Evolutionary conservation across 2,329 filamentous ascomycete species (phyloP).

Genomic region (Gliomastix tumulicola): DNA sequence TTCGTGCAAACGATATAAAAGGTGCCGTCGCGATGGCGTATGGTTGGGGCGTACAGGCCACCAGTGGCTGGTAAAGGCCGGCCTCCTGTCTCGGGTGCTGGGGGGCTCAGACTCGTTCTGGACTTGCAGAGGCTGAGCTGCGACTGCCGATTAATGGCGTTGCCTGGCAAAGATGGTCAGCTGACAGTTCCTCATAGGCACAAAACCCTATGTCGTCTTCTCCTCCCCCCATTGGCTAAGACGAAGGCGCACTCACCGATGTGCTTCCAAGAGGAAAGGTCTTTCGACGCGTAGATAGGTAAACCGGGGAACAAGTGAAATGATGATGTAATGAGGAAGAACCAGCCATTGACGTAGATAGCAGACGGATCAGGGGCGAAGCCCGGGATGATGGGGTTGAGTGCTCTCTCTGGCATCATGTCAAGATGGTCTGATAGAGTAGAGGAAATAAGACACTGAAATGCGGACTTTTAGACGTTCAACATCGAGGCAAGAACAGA

Average conservation of each 20-base stretch:
- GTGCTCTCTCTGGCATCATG: conserved; percentile 1
- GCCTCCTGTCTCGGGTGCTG: conserved; percentile 1
- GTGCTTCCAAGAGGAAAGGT: conserved; percentile 22
- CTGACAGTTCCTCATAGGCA: no score
- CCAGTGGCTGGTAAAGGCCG: conserved; percentile 2
- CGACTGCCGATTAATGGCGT: conserved; percentile 5
- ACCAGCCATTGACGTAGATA: conserved; percentile 16
- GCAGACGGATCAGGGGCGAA: conserved; percentile 22
- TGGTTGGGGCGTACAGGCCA: conserved; percentile 10
- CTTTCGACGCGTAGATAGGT: conserved; percentile 26
- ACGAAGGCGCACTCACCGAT: conserved; percentile 9
- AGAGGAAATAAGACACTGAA: no score
- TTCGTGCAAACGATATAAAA: conserved; percentile 13
- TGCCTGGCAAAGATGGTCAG: conserved; percentile 3
- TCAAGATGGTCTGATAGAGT: no score
- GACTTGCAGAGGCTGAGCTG: conserved; percentile 6
- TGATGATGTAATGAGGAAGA: conserved; percentile 42
- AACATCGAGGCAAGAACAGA: no score
- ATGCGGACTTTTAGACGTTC: no score
- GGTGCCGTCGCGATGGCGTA: conserved; percentile 7
- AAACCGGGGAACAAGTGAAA: conserved; percentile 53
- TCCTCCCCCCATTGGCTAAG: no score
- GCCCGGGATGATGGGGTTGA: conserved; percentile 21
- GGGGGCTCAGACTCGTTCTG: conserved; percentile 4
- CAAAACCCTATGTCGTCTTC: no score